These are phyloP conservation scores for Stephania japonica DNA, from an alignment of 164 flowering plant species.

Conservation along the genomic window DNA sequence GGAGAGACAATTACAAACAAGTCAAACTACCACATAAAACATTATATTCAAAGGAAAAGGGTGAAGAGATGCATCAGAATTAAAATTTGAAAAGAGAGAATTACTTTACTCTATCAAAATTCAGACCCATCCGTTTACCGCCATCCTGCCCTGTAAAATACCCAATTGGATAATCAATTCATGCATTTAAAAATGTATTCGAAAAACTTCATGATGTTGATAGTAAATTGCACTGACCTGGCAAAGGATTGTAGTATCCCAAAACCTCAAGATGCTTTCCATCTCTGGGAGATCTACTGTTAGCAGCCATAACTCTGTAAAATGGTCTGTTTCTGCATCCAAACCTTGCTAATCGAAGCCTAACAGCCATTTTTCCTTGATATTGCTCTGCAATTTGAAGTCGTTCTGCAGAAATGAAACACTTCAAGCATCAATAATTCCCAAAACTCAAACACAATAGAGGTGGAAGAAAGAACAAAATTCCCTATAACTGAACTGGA, in stretches of 20 bases:
- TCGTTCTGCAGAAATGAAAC: background rate
- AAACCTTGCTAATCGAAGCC: slow-evolving; percentile 69
- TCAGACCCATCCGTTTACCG: slow-evolving; percentile 88
- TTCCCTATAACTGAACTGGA: background rate
- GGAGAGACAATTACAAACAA: background rate
- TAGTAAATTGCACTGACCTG: slow-evolving; percentile 36
- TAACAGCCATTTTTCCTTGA: slow-evolving; percentile 64
- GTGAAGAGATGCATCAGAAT: background rate
- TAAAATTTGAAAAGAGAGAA: slow-evolving; percentile 18
- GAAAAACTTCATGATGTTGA: no score
- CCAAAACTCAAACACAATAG: background rate
- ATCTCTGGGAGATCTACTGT: slow-evolving; percentile 88
- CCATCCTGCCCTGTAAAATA: slow-evolving; percentile 72
- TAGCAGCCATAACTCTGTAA: slow-evolving; percentile 81
- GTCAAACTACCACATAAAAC: background rate
- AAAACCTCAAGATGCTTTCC: slow-evolving; percentile 91
- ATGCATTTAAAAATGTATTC: no score
- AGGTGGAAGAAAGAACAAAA: background rate
- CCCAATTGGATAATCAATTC: background rate
- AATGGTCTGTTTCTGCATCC: slow-evolving; percentile 88
- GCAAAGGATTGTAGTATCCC: slow-evolving; percentile 91
- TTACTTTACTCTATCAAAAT: slow-evolving; percentile 93
- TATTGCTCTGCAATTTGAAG: background rate
- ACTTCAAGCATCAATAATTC: slow-evolving; percentile 1
- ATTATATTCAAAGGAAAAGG: background rate